Evolutionary conservation across 139 green algal genomes (phyloP).

Genomic region (Astrephomene gubernaculifera): DNA sequence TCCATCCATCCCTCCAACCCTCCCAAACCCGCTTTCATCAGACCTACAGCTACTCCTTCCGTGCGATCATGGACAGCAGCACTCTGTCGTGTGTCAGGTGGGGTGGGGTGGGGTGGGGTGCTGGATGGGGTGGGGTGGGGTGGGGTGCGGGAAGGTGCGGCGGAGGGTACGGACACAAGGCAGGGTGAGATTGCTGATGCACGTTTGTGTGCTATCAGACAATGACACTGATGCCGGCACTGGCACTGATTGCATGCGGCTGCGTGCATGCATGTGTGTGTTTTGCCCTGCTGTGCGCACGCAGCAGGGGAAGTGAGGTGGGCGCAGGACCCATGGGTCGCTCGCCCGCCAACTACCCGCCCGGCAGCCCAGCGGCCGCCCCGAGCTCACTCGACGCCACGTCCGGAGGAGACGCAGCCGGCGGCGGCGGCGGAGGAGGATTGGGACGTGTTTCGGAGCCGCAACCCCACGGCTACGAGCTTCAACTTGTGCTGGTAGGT

Average conservation of each 20-base stretch:
- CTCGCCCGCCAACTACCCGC: no score
- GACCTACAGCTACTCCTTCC: conserved; percentile 41
- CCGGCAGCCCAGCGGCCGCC: no score
- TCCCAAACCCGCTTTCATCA: neutral
- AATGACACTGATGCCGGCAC: neutral
- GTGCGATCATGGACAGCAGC: neutral
- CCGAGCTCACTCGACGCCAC: neutral
- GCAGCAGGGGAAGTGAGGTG: no score
- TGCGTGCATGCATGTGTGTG: no score
- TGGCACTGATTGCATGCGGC: neutral
- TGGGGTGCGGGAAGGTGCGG: neutral
- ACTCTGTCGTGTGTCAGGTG: no score
- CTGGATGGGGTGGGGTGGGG: no score
- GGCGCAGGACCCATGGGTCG: no score
- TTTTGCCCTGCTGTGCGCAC: no score
- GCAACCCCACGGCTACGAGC: conserved; percentile 28
- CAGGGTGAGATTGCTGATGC: neutral
- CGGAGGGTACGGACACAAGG: neutral
- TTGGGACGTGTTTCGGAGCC: neutral
- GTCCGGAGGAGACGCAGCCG: neutral
- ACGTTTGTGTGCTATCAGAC: neutral
- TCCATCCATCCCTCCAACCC: no score
- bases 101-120: no score
- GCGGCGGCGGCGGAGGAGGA: neutral
- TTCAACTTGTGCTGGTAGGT: conserved; percentile 30